A percentile compares a stretch with the other conserved stretches of the same genome.
Evolutionary conservation across 805 yeast genomes (phyloP).

Genomic region (Zygoascus tannicola): DNA sequence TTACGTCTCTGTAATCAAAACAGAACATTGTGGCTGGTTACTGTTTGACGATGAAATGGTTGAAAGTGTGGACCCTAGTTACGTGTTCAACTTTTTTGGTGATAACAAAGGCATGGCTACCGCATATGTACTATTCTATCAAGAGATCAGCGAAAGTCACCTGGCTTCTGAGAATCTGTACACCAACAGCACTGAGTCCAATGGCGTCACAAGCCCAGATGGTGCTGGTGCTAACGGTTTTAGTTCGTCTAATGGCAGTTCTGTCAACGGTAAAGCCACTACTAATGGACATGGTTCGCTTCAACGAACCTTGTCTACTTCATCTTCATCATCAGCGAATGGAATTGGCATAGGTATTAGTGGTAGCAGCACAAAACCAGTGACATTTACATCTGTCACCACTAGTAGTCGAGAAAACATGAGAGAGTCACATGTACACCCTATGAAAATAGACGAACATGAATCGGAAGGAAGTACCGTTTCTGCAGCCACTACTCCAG

Average conservation of each 20-base stretch:
- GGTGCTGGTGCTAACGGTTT: constrained; percentile 3
- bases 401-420: neutral
- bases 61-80: constrained; percentile 73
- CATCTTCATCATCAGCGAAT: neutral
- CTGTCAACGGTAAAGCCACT: neutral
- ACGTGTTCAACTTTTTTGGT: constrained; percentile 80
- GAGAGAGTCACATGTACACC: neutral
- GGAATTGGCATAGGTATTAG: too few relatives aligned
- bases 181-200: constrained; percentile 23
- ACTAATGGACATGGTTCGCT: neutral
- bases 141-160: constrained; percentile 33
- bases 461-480: neutral
- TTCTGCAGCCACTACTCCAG: neutral
- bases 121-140: constrained; percentile 83
- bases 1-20: constrained; percentile 78
- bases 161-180: constrained; percentile 21
- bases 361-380: too few relatives aligned
- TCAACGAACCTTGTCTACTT: neutral
- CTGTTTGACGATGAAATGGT: constrained; percentile 93
- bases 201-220: constrained; percentile 11
- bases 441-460: neutral
- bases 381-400: too few relatives aligned
- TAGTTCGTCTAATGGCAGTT: neutral
- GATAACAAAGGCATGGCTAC: constrained; percentile 81
- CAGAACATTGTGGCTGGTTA: constrained; percentile 75